Evolutionary conservation across 768 basidiomycete species (phyloP), one percentile per base, ranked within the genome.

Genomic region (Boletales sp.): DNA sequence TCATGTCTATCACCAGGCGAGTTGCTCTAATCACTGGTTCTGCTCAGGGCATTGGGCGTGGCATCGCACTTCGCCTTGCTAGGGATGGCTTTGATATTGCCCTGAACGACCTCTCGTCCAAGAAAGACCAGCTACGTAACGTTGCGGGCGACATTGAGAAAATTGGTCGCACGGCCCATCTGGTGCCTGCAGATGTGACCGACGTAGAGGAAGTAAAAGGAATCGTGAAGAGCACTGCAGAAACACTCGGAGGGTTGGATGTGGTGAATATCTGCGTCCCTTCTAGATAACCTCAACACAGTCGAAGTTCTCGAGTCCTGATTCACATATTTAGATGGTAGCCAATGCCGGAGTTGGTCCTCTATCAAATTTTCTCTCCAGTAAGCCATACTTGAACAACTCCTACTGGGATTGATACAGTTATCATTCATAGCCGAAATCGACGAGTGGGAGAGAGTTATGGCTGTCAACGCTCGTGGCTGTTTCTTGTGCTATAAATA

Each of bases 191-290:
- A 0, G 75, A 80, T 51, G 73, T 80, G 4, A 64, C 67, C 8
- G 40, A 59, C 0, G 77, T 79, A 40, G 52, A 51, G 2, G 65
- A 76, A 6, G 78, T 81, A 3, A 61, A 72, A 44, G 50, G 12
- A 6, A 66, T 79, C 62, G 64, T 81, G 3, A 60, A 67, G 24
- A 50, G 51, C 5, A 59, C 60, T 15, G 63, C 62, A 14, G 40
- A 57, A 4, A 56, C 55, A 27, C 58, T 78, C 5, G 78, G 77
- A 1, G 58, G 70, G 5, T 53, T 81, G 21, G 74, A 79, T 52
- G 74, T 77, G 17, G 78, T 77, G 42, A 54, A 76, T 57, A 32
- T 8, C 27, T 5, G 24, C 2, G 19, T 11, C 11, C 10, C 8
- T 9, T 3, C 19, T 10, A 8, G 10, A 5, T 4, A 21, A 18